Percentiles rank a stretch among this genome's conserved stretches.
phyloP scores from a whole-genome alignment of 352 stramenopile genomes.

The Globisporangium acanthophoron region DNA sequence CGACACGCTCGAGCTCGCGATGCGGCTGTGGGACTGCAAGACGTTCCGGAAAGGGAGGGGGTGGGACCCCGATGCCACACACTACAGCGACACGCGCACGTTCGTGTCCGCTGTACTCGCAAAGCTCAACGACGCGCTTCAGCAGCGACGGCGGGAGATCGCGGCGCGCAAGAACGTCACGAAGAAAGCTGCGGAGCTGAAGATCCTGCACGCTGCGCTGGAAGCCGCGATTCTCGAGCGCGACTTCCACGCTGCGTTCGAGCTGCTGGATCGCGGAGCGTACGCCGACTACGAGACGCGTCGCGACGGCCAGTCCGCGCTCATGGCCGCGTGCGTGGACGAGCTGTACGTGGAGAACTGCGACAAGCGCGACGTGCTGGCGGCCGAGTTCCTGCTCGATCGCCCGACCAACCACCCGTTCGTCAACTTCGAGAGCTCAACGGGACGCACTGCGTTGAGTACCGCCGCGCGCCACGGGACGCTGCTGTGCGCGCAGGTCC shows the following conservation, averaged over 20 bases:
- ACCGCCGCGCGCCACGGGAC: slow-evolving; percentile 43
- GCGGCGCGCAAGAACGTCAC: slow-evolving; percentile 37
- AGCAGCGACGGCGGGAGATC: slow-evolving; percentile 26
- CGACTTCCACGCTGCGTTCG: slow-evolving; percentile 31
- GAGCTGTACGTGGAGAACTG: slow-evolving; percentile 53
- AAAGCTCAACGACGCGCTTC: slow-evolving; percentile 14
- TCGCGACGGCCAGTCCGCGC: slow-evolving; percentile 24
- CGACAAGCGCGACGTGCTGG: slow-evolving; percentile 46
- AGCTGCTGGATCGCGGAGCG: slow-evolving; percentile 47
- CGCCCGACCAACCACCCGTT: slow-evolving; percentile 40
- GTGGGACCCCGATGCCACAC: slow-evolving; percentile 27
- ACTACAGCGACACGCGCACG: slow-evolving; percentile 27
- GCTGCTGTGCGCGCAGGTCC: slow-evolving; percentile 36
- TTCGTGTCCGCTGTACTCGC: slow-evolving; percentile 27
- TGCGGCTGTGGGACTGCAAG: slow-evolving; percentile 33
- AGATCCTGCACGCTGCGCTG: slow-evolving; percentile 35
- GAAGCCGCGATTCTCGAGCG: slow-evolving; percentile 37
- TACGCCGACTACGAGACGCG: slow-evolving; percentile 65
- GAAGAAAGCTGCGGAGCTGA: slow-evolving; percentile 36
- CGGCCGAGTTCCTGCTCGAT: slow-evolving; percentile 54
- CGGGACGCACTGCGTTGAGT: slow-evolving; percentile 34
- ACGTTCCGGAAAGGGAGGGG: slow-evolving; percentile 27
- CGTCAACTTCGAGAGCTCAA: slow-evolving; percentile 60
- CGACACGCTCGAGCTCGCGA: slow-evolving; percentile 45
- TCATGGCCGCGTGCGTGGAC: slow-evolving; percentile 53